A percentile compares a stretch with the other conserved stretches of the same genome.
phyloP scores from a whole-genome alignment of 495 filamentous ascomycete genomes.

The Cercophora sp. region DNA sequence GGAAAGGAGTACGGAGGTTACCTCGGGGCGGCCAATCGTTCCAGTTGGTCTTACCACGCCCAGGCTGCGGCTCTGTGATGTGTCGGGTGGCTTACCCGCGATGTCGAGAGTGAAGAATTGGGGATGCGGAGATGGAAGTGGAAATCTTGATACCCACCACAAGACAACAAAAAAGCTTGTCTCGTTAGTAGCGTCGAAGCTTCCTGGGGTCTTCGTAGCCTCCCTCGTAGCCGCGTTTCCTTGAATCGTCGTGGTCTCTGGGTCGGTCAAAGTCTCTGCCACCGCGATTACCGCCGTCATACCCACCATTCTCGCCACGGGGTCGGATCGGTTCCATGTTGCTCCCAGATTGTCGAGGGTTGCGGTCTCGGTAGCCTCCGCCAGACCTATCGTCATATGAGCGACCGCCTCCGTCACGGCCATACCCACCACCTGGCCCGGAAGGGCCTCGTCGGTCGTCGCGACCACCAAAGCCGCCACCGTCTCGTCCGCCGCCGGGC shows the following conservation, averaged over 20 bases:
- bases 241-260: slow-evolving; percentile 51
- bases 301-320: slow-evolving; percentile 40
- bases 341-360: slow-evolving; percentile 54
- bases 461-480: slow-evolving; percentile 12
- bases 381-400: slow-evolving; percentile 61
- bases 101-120: slow-evolving; percentile 46
- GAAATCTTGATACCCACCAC: slow-evolving; percentile 43
- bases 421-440: slow-evolving; percentile 53
- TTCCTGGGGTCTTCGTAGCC: slow-evolving; percentile 75
- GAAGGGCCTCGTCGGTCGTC: slow-evolving; percentile 21
- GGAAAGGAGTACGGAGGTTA: neutral
- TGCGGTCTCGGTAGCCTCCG: slow-evolving; percentile 55
- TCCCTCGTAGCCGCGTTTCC: slow-evolving; percentile 61
- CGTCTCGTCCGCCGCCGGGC: slow-evolving; percentile 54
- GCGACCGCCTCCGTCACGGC: slow-evolving; percentile 52
- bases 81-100: slow-evolving; percentile 57
- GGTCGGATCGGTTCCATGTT: slow-evolving; percentile 67
- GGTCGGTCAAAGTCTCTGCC: slow-evolving; percentile 46
- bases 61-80: neutral
- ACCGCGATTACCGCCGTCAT: slow-evolving; percentile 38
- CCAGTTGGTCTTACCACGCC: neutral
- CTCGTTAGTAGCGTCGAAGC: slow-evolving; percentile 66
- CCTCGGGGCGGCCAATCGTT: neutral
- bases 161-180: slow-evolving; percentile 20
- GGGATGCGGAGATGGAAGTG: slow-evolving; percentile 30